A percentile compares a stretch with the other conserved stretches of the same genome.
These are phyloP conservation scores for Sugiyamaella qingdaonensis DNA, from an alignment of 805 yeast genomes.

Conservation along the genomic window DNA sequence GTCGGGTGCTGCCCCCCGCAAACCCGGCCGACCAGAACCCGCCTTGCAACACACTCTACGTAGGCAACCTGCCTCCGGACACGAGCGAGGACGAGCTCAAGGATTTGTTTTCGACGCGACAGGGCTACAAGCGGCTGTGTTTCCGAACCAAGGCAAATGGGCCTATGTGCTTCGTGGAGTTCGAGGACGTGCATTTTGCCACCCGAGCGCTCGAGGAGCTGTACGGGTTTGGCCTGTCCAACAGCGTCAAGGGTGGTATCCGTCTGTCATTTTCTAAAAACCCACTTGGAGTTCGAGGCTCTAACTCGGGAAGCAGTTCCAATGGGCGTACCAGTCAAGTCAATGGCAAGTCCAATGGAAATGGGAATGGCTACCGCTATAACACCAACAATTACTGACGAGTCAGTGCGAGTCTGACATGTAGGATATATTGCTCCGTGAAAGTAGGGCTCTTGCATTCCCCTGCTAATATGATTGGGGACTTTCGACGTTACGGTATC, in stretches of 20 bases:
- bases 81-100: slow-evolving; percentile 92
- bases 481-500: background rate
- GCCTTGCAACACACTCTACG: slow-evolving; percentile 95
- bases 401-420: slow-evolving; percentile 2
- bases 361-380: slow-evolving; percentile 5
- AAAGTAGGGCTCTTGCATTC: background rate
- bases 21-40: slow-evolving; percentile 99
- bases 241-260: slow-evolving; percentile 90
- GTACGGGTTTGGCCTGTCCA: slow-evolving; percentile 86
- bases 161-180: slow-evolving; percentile 99
- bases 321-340: background rate
- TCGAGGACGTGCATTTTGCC: slow-evolving; percentile 92
- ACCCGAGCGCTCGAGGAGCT: slow-evolving; percentile 90
- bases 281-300: slow-evolving; percentile 92
- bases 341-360: background rate
- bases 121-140: slow-evolving; percentile 88
- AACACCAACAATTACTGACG: background rate
- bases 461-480: slow-evolving; percentile 2
- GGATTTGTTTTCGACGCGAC: slow-evolving; percentile 78
- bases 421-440: slow-evolving; percentile 2
- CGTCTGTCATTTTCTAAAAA: slow-evolving; percentile 91
- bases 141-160: slow-evolving; percentile 85
- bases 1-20: slow-evolving; percentile 49
- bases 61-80: slow-evolving; percentile 95
- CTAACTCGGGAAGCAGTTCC: slow-evolving; percentile 12